A percentile compares a stretch with the other conserved stretches of the same genome.
phyloP scores from a whole-genome alignment of 805 yeast genomes.

The Cephaloascus fragrans region DNA sequence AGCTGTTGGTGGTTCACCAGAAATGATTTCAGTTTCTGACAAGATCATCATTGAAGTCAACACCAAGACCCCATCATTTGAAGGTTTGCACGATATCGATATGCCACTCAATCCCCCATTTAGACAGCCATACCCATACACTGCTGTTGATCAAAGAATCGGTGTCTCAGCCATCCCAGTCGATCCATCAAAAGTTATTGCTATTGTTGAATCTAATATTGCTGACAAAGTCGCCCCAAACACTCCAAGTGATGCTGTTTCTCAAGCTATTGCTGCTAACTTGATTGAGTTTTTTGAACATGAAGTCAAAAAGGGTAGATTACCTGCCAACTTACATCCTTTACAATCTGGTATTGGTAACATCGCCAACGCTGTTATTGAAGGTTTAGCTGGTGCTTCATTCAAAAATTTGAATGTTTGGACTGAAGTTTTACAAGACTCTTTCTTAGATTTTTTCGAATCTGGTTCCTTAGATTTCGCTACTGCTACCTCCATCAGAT shows the following conservation, averaged over 20 bases:
- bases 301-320: constrained; percentile 82
- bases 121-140: constrained; percentile 86
- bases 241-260: constrained; percentile 78
- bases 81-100: constrained; percentile 94
- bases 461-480: constrained; percentile 91
- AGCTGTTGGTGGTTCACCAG: constrained; percentile 98
- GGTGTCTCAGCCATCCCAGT: constrained; percentile 76
- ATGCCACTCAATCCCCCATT: constrained; percentile 85
- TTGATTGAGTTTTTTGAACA: constrained; percentile 82
- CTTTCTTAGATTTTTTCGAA: constrained; percentile 91
- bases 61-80: constrained; percentile 89
- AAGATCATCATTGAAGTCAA: constrained; percentile 89
- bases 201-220: constrained; percentile 77
- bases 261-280: constrained; percentile 73
- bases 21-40: constrained; percentile 76
- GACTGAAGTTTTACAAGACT: constrained; percentile 98
- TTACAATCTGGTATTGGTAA: constrained; percentile 97
- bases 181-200: constrained; percentile 83
- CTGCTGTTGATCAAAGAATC: constrained; percentile 57
- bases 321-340: constrained; percentile 90
- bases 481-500: constrained; percentile 90
- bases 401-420: constrained; percentile 88
- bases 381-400: constrained; percentile 80
- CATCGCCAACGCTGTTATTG: constrained; percentile 96
- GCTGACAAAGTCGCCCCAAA: constrained; percentile 82